These are phyloP conservation scores for Aechmea fasciata DNA, from an alignment of 176 grass and related monocot genomes.

Conservation along the genomic window DNA sequence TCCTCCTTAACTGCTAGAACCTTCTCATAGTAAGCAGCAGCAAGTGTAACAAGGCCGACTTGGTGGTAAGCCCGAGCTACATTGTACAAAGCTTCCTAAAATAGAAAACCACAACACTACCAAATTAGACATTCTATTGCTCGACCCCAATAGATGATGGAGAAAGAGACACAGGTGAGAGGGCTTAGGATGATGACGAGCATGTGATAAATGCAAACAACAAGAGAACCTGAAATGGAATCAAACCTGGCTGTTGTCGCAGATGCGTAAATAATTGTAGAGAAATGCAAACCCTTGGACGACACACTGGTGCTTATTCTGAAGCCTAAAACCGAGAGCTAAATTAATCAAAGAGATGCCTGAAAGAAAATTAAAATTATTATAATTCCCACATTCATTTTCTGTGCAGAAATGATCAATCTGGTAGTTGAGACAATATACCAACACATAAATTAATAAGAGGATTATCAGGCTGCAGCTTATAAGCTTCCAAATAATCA, in stretches of 20 bases:
- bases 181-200: background rate
- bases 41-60: slow-evolving; percentile 70
- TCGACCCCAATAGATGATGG: no score
- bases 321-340: slow-evolving; percentile 81
- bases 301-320: slow-evolving; percentile 87
- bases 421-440: slow-evolving; percentile 13
- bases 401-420: background rate
- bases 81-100: slow-evolving; percentile 83
- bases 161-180: background rate
- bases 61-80: slow-evolving; percentile 84
- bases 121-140: background rate
- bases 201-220: background rate
- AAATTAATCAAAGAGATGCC: slow-evolving; percentile 81
- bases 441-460: slow-evolving; percentile 86
- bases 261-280: slow-evolving; percentile 55
- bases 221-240: background rate
- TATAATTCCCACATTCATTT: background rate
- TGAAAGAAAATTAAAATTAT: slow-evolving; percentile 29
- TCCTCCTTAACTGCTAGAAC: slow-evolving; percentile 47
- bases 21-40: slow-evolving; percentile 78
- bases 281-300: slow-evolving; percentile 87
- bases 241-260: slow-evolving; percentile 59
- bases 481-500: slow-evolving; percentile 92
- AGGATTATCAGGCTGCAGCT: slow-evolving; percentile 71
- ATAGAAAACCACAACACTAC: slow-evolving; percentile 10